Percentiles rank a stretch among this genome's conserved stretches.
These are phyloP conservation scores for Setaria italica DNA, from an alignment of 202 grass and related monocot species.

Conservation along the genomic window DNA sequence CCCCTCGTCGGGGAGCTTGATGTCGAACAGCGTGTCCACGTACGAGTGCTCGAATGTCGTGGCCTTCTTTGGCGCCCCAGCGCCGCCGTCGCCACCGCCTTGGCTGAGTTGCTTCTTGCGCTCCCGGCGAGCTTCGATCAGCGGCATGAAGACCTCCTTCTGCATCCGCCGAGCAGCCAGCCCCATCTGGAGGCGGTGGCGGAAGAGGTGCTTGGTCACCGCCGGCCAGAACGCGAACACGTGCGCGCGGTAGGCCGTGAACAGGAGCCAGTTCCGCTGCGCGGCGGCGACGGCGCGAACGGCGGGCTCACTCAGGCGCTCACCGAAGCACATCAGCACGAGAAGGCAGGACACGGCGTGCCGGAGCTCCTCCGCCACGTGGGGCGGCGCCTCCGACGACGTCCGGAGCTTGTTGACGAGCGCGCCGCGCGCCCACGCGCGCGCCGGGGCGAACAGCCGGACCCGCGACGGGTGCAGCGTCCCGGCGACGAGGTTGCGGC, in stretches of 20 bases:
- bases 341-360: constrained; percentile 68
- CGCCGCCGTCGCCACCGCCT: not conserved
- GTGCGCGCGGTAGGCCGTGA: not conserved
- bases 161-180: not conserved
- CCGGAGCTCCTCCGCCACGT: constrained; percentile 43
- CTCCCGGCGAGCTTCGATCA: constrained; percentile 51
- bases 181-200: constrained; percentile 26
- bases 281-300: constrained; percentile 40
- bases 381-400: too few relatives aligned
- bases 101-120: constrained; percentile 5
- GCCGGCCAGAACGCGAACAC: constrained; percentile 44
- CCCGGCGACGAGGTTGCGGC: constrained; percentile 69
- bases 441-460: constrained; percentile 42
- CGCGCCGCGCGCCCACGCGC: constrained; percentile 68
- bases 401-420: constrained; percentile 46
- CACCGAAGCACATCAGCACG: constrained; percentile 75
- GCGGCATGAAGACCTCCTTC: constrained; percentile 45
- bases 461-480: constrained; percentile 63
- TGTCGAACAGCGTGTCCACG: constrained; percentile 63
- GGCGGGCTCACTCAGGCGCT: constrained; percentile 53
- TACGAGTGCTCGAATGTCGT: constrained; percentile 57
- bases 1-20: constrained; percentile 42
- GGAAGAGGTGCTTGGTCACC: constrained; percentile 48
- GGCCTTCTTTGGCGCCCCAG: not conserved
- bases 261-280: constrained; percentile 21